Evolutionary conservation across 2,329 filamentous ascomycete species (phyloP), one percentile per base, ranked within the genome.

Genomic region (Stagonosporopsis cucurbitacearum): DNA sequence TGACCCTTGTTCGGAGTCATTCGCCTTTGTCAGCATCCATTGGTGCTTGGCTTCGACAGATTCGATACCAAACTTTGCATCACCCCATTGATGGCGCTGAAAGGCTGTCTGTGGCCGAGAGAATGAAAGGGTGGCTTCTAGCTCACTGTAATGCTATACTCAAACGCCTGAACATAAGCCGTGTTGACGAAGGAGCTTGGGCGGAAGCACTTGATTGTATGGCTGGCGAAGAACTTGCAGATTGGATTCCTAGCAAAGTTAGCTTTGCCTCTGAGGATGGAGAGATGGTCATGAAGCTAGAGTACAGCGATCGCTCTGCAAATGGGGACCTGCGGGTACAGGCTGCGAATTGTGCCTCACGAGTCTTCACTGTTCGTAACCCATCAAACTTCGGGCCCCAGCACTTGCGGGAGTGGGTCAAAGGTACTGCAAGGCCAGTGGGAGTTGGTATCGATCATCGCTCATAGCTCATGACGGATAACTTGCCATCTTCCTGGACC

Each of bases 131-230:
- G 32, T 51, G 48, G 48, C 11, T 49, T 9, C 17, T 44, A 3
- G 12, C 6, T 4, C 43, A 42, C 13, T 49, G 45, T 22, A 49
- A 54, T 15, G 19, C n/a, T 6, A 19, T 54, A 1, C 33, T 48
- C 9, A 37, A 32, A 11, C 30, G 32, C 6, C 20, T 54, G 12
- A 23, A 40, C 15, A 37, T 47, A 7, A 54, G 25, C 4, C 43
- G 13, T n/a, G 51, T 48, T 6, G 51, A 54, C 32, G 45, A 44
- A 23, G n/a, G 13, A n/a, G 45, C 51, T 4, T 54, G 44, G 44
- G 15, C 48, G 19, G 45, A 54, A 13, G 45, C 51, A 15, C 26
- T 54, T n/a, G 51, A 54, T n/a, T 44, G 51, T 22, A 54, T 49
- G 44, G 51, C 51, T 4, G 51, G 51, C n/a, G 51, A 54, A 15